Evolutionary conservation across 768 basidiomycete genomes (phyloP).

Genomic region (Mycena latifolia): DNA sequence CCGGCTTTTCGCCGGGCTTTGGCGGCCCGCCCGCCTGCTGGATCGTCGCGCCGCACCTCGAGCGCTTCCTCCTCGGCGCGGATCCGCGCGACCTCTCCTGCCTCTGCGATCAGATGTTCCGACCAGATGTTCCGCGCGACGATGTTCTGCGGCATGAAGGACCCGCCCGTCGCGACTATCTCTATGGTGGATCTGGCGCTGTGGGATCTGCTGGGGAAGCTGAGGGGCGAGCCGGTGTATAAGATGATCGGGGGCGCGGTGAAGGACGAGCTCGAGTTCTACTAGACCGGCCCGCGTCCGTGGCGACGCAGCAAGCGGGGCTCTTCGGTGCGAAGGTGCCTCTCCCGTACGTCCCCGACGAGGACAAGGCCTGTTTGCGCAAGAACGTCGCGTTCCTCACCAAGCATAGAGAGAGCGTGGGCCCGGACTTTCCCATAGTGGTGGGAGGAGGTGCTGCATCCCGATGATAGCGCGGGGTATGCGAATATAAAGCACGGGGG

Average conservation of each 20-base stretch:
- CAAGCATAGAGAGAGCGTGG: slow-evolving; percentile 43
- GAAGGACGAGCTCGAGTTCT: slow-evolving; percentile 44
- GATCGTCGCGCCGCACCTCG: slow-evolving; percentile 45
- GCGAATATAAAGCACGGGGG: slow-evolving; percentile 45
- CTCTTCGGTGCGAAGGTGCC: slow-evolving; percentile 49
- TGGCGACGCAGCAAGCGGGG: slow-evolving; percentile 42
- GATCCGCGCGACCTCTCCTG: slow-evolving; percentile 46
- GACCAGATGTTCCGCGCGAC: slow-evolving; percentile 48
- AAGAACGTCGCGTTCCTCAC: slow-evolving; percentile 46
- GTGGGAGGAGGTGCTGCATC: slow-evolving; percentile 48
- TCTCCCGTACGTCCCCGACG: slow-evolving; percentile 46
- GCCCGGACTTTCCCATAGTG: slow-evolving; percentile 46
- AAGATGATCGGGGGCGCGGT: slow-evolving; percentile 48
- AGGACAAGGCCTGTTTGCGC: slow-evolving; percentile 41
- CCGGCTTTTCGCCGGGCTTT: slow-evolving; percentile 45
- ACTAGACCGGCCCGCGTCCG: slow-evolving; percentile 44
- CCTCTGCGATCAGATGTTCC: too few species aligned
- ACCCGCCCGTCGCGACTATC: slow-evolving; percentile 46
- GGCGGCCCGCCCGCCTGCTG: slow-evolving; percentile 48
- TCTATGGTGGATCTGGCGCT: slow-evolving; percentile 46
- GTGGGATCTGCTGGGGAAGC: slow-evolving; percentile 47
- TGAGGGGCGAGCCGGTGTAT: slow-evolving; percentile 46
- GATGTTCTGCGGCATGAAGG: slow-evolving; percentile 48
- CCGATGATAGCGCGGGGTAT: slow-evolving; percentile 45
- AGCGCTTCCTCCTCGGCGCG: slow-evolving; percentile 45